Base-by-base conservation (phyloP, 768 basidiomycete genomes). In the Auriscalpium microsporum region DNA sequence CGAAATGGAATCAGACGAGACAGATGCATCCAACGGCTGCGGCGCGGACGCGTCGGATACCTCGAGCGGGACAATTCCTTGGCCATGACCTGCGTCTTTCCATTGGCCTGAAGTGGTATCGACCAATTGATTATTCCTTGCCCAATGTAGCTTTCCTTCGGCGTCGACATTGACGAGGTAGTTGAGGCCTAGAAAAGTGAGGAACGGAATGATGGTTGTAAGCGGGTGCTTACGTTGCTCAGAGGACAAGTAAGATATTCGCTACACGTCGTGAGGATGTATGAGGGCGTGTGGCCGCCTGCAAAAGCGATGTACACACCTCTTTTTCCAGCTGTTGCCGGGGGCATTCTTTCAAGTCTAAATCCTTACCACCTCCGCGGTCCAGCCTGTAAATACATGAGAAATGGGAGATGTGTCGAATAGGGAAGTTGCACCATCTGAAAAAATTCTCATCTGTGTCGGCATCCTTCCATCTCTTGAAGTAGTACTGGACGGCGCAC, bases 391-490 rank as follows among this genome's bases (percentile, higher is more conserved):
- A 17, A 17, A 10, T 45, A 17, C 4, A 23, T 46, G 48, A 53
- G 47, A 4, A 21, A 38, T 23, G 50, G 23, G 23, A 53, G 53
- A 17, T 17, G 42, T 51, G 48, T 14, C 11, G 34, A 10, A 19
- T 28, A 4, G 45, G 10, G 34, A 23, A 35, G 35, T 0, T 51
- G 47, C 48, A 80, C 82, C 82, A 84, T 57, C 69, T 69, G 68
- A 86, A 87, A 63, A 87, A 86, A 63, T 85, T 86, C 54, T 86
- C 83, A 33, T 60, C 63, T 0, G 84, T 84, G 56, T 84, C 78
- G 8, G 74, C 75, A 49, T 77, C 72, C 56, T 77, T 71, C 85
- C 86, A 87, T 52, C 67, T 66, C 54, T 67, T 69, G 62, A 84
- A 82, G 64, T 86, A 87, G 68, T 70, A 81, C 80, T 83, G 44